Evolutionary conservation across 495 filamentous ascomycete species (phyloP).

Genomic region (Xylaria flabelliformis): DNA sequence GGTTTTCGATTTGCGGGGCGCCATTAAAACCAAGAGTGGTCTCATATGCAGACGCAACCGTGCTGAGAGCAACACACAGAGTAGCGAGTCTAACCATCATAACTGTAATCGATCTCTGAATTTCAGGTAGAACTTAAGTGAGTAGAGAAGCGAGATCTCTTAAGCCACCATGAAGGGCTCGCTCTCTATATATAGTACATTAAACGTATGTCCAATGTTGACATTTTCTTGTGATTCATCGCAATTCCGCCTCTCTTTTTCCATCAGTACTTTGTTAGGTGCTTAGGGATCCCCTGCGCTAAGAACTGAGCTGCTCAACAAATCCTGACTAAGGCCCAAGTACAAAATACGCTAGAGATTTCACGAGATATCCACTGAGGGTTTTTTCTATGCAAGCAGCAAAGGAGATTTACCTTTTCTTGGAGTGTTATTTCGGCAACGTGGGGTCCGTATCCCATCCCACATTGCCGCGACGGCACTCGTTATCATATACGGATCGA

Average conservation of each 20-base stretch:
- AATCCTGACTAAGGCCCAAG: constrained; percentile 13
- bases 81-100: constrained; percentile 4
- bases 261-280: not conserved
- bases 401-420: not conserved
- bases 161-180: not conserved
- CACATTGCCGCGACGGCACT: not conserved
- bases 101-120: not conserved
- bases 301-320: not conserved
- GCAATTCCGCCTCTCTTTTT: not conserved
- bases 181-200: constrained; percentile 10
- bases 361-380: not conserved
- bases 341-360: not conserved
- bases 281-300: not conserved
- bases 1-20: constrained; percentile 35
- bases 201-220: constrained; percentile 7
- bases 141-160: not conserved
- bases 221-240: not conserved
- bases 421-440: not conserved
- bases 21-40: constrained; percentile 24
- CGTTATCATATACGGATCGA: not conserved
- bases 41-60: constrained; percentile 26
- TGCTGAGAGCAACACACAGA: not conserved
- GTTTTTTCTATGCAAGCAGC: not conserved
- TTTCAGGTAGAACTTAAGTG: not conserved
- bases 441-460: not conserved